A percentile compares a stretch with the other conserved stretches of the same genome.
phyloP scores from a whole-genome alignment of 1,284 basidiomycete genomes.

The Pterulicium gracile region DNA sequence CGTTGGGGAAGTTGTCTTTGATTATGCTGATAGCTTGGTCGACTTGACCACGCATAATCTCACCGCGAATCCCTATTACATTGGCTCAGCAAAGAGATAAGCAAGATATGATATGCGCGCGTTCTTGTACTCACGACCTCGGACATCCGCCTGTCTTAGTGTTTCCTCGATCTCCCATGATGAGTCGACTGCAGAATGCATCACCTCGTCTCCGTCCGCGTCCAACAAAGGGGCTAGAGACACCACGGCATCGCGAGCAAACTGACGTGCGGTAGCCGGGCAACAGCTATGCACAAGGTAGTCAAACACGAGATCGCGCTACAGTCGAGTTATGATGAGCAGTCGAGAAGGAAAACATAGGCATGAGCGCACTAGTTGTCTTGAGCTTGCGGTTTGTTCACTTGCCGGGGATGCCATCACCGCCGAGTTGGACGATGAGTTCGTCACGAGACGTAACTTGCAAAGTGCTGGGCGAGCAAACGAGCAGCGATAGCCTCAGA shows the following conservation, averaged over 20 bases:
- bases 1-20: constrained; percentile 57
- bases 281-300: constrained; percentile 73
- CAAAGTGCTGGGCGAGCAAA: too few relatives aligned
- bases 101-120: constrained; percentile 2
- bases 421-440: too few relatives aligned
- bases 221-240: constrained; percentile 49
- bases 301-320: constrained; percentile 72
- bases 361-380: too few relatives aligned
- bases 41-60: constrained; percentile 61
- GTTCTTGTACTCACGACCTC: constrained; percentile 24
- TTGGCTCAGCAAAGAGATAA: too few relatives aligned
- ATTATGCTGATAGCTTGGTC: constrained; percentile 57
- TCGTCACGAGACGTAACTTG: too few relatives aligned
- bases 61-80: constrained; percentile 47
- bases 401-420: too few relatives aligned
- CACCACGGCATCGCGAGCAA: constrained; percentile 37
- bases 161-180: not conserved
- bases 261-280: constrained; percentile 58
- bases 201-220: constrained; percentile 57
- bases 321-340: constrained; percentile 4
- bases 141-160: constrained; percentile 36
- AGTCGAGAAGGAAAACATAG: too few relatives aligned
- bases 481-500: too few relatives aligned
- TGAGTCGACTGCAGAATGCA: constrained; percentile 13
- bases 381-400: too few relatives aligned